These are phyloP conservation scores for Fusarium pilosicola DNA, from an alignment of 2,329 filamentous ascomycete species.

Conservation along the genomic window DNA sequence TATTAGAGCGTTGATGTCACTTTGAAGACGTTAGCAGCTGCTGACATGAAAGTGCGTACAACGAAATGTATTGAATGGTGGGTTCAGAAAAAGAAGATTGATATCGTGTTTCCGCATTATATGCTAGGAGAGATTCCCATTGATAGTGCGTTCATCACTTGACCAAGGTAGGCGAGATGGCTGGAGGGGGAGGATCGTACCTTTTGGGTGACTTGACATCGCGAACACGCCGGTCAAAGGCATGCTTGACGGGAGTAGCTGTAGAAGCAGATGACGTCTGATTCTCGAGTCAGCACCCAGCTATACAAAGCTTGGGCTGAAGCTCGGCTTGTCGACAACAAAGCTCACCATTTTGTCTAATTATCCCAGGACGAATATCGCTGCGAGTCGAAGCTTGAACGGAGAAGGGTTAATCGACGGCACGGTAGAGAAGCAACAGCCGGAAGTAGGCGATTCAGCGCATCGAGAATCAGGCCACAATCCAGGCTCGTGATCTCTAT, in stretches of 20 bases:
- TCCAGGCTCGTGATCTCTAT: constrained; percentile 37
- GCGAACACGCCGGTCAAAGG: constrained; percentile 84
- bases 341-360: constrained; percentile 41
- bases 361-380: constrained; percentile 7
- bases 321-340: constrained; percentile 12
- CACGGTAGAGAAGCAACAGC: constrained; percentile 27
- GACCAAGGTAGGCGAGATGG: constrained; percentile 14
- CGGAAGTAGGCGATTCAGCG: constrained; percentile 38
- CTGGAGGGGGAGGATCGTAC: constrained; percentile 64
- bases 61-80: constrained; percentile 8
- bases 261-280: constrained; percentile 79
- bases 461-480: constrained; percentile 37
- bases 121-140: constrained; percentile 99
- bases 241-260: constrained; percentile 74
- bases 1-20: constrained; percentile 94
- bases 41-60: neutral
- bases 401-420: constrained; percentile 12
- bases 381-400: constrained; percentile 26
- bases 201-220: constrained; percentile 89
- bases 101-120: constrained; percentile 86
- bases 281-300: constrained; percentile 28
- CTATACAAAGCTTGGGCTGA: constrained; percentile 17
- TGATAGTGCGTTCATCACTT: constrained; percentile 87
- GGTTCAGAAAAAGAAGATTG: constrained; percentile 71
- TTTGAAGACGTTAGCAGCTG: constrained; percentile 54